Percentiles rank a stretch among this genome's conserved stretches.
Conservation (phyloP, 805 yeast genomes). For the Priceomyces medius region DNA sequence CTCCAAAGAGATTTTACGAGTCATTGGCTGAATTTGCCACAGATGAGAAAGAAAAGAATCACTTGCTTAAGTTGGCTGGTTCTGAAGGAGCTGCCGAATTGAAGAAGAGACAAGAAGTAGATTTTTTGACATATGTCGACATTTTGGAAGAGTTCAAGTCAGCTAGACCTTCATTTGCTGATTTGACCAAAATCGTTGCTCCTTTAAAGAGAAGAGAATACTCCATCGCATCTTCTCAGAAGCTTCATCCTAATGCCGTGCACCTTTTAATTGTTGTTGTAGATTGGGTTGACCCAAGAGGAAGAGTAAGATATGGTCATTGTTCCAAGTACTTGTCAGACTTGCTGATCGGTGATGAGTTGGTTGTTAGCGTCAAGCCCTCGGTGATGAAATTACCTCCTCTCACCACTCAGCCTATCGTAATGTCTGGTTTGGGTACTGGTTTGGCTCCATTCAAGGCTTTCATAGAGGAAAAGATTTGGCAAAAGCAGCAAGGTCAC, state of each 20-base stretch:
- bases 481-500: conserved; percentile 87
- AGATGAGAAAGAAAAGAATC: conserved; percentile 63
- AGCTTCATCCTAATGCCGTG: conserved; percentile 84
- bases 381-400: conserved; percentile 96
- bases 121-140: conserved; percentile 78
- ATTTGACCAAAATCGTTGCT: conserved; percentile 69
- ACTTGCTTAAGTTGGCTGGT: conserved; percentile 62
- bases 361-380: conserved; percentile 93
- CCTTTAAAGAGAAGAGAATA: conserved; percentile 96
- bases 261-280: conserved; percentile 93
- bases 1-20: conserved; percentile 93
- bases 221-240: conserved; percentile 96
- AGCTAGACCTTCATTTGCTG: conserved; percentile 73
- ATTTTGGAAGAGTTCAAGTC: conserved; percentile 74
- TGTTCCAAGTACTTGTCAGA: conserved; percentile 89
- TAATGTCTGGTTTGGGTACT: conserved; percentile 97
- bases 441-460: conserved; percentile 99
- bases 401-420: conserved; percentile 80
- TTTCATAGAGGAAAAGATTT: conserved; percentile 89
- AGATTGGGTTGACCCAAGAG: conserved; percentile 87
- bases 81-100: conserved; percentile 82
- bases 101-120: conserved; percentile 82
- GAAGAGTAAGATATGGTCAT: conserved; percentile 88
- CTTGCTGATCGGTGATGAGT: conserved; percentile 73
- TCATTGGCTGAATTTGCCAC: conserved; percentile 69